Conservation (phyloP, 768 basidiomycete species). For the Krasilnikovozyma curviuscula region DNA sequence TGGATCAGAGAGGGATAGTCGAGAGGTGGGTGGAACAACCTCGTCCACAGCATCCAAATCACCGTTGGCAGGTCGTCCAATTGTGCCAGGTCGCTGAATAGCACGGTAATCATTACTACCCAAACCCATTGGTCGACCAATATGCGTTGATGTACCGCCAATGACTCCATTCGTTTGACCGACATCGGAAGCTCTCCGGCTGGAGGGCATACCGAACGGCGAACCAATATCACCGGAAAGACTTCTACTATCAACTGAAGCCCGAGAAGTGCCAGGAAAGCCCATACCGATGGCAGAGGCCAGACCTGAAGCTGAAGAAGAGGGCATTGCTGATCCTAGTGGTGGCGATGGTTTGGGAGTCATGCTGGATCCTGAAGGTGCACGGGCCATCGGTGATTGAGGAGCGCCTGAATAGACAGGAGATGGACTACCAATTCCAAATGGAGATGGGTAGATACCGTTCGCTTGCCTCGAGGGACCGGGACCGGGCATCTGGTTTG, state of each 20-base stretch:
- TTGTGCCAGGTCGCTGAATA: conserved; percentile 7
- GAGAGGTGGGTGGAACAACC: not conserved
- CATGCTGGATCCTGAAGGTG: conserved; percentile 2
- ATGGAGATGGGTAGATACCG: too few relatives aligned
- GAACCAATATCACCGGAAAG: too few relatives aligned
- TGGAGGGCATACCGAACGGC: not conserved
- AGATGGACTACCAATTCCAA: too few relatives aligned
- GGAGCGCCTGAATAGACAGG: too few relatives aligned
- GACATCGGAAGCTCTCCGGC: not conserved
- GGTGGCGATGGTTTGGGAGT: not conserved
- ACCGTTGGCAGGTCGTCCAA: conserved; percentile 6
- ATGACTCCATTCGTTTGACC: not conserved
- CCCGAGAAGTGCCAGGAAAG: not conserved
- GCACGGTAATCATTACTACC: conserved; percentile 10
- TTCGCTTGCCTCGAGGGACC: too few relatives aligned
- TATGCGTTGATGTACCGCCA: not conserved
- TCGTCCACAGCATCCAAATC: conserved; percentile 6
- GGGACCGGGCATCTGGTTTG: too few relatives aligned
- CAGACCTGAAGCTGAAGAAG: not conserved
- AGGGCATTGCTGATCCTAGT: not conserved
- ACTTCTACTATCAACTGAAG: not conserved
- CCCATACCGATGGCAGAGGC: conserved; percentile 5
- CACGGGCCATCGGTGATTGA: too few relatives aligned
- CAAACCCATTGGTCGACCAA: not conserved
- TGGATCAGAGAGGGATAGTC: conserved; percentile 1